Base-by-base conservation (phyloP, 441 rosid genomes). In the Populus hybrid region DNA sequence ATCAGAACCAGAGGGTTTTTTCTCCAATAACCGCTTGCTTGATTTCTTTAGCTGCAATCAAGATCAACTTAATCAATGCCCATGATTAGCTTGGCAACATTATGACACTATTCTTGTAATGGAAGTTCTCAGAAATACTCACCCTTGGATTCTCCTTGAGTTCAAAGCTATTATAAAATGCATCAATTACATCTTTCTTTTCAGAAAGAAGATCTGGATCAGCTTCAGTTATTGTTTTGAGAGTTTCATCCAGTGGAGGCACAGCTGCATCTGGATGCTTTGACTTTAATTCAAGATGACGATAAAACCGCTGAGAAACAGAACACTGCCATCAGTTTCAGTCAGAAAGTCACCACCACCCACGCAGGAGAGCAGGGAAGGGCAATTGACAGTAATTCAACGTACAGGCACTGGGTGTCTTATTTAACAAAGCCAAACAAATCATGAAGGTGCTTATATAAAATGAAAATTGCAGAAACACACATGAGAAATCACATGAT, bases 141-240 rank as follows among this genome's bases (percentile, higher is more conserved):
- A 96, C 99, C 98, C 87, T 92, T 46, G 94, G 93, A 72, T 92
- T 94, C 84, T 88, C 89, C 86, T 87, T 94, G 80, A 91, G 83
- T 83, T 92, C 94, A 85, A 94, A 91, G 82, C 84, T 85, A 76
- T 83, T 83, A 70, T 76, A 64, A 34, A 96, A 82, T 26, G 83
- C 65, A 40, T 89, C 93, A 71, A 91, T 70, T 40, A 82, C 83
- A 73, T 84, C 77, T 82, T 86, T 89, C 76, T 83, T 90, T 76
- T 76, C 82, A 69, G 87, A 86, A 76, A 86, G 53, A 82, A 92
- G 86, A 70, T 91, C 88, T 30, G 69, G 83, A 81, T 96, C 95
- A 71, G 91, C 95, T 85, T 86, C 96, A 42, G 88, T 87, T 19
- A 94, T 84, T 79, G 76, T 92, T 88, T 85, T 94, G 73, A 94